A percentile compares a stretch with the other conserved stretches of the same genome.
phyloP scores from a whole-genome alignment of 805 yeast genomes.

The Kazachstania bromeliacearum region DNA sequence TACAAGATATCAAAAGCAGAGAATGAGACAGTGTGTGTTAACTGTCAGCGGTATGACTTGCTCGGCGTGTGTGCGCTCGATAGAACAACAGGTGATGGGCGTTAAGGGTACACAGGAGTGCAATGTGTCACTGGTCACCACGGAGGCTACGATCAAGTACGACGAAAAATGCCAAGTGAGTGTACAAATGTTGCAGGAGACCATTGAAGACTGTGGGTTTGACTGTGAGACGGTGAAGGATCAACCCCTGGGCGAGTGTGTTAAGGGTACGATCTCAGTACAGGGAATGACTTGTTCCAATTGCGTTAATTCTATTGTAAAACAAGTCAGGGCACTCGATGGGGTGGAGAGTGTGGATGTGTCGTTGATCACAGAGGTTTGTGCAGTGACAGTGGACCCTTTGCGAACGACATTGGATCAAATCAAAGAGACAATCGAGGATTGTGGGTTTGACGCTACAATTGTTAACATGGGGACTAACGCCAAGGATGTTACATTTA shows the following conservation, averaged over 20 bases:
- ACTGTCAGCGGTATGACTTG: slow-evolving; percentile 74
- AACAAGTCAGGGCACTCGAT: slow-evolving; percentile 37
- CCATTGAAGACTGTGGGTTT: slow-evolving; percentile 71
- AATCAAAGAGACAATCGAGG: slow-evolving; percentile 53
- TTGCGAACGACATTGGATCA: slow-evolving; percentile 24
- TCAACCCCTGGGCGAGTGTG: background rate
- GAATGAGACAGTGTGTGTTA: background rate
- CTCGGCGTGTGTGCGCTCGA: slow-evolving; percentile 68
- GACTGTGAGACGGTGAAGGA: slow-evolving; percentile 33
- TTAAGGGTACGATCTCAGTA: slow-evolving; percentile 10
- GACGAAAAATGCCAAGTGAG: slow-evolving; percentile 10
- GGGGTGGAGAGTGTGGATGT: slow-evolving; percentile 53
- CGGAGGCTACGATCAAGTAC: slow-evolving; percentile 37
- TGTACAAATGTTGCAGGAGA: slow-evolving; percentile 26
- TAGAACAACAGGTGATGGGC: slow-evolving; percentile 43
- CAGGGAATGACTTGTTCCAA: slow-evolving; percentile 90
- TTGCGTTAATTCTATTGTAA: slow-evolving; percentile 61
- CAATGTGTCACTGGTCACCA: slow-evolving; percentile 60
- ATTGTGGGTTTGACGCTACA: slow-evolving; percentile 61
- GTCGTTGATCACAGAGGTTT: slow-evolving; percentile 70
- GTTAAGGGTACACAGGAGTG: slow-evolving; percentile 44
- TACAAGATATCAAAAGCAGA: no score
- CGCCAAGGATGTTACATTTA: background rate
- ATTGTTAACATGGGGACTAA: background rate
- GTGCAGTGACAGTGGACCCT: slow-evolving; percentile 42